These are phyloP conservation scores for Mycena epipterygia DNA, from an alignment of 768 basidiomycete species.

Conservation along the genomic window DNA sequence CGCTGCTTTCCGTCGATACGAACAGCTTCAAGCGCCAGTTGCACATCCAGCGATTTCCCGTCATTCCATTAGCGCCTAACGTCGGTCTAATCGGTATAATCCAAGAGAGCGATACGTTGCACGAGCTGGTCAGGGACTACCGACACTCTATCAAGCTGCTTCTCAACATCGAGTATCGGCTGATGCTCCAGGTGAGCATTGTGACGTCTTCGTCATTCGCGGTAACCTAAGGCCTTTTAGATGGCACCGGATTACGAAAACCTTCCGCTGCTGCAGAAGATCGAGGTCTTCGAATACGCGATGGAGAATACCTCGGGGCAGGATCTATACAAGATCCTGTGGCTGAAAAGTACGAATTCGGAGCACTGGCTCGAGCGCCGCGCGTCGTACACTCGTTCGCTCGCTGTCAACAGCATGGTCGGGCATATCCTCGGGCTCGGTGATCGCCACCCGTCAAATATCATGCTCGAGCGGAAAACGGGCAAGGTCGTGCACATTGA, in stretches of 20 bases:
- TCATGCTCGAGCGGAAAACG: slow-evolving; percentile 90
- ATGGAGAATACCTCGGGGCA: slow-evolving; percentile 99
- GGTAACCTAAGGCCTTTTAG: slow-evolving; percentile 53
- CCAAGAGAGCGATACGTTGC: slow-evolving; percentile 93
- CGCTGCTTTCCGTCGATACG: slow-evolving; percentile 91
- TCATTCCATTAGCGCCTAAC: slow-evolving; percentile 95
- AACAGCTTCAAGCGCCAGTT: slow-evolving; percentile 96
- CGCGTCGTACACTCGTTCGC: slow-evolving; percentile 95
- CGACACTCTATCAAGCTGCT: slow-evolving; percentile 96
- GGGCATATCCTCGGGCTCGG: slow-evolving; percentile 97
- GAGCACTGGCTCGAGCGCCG: slow-evolving; percentile 99
- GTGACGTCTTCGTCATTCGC: background rate
- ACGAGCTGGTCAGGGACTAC: slow-evolving; percentile 96
- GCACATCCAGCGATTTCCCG: slow-evolving; percentile 92
- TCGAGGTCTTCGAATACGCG: slow-evolving; percentile 99
- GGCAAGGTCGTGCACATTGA: slow-evolving; percentile 98
- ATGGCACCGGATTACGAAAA: slow-evolving; percentile 99
- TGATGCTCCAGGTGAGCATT: slow-evolving; percentile 90
- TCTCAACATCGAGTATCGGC: slow-evolving; percentile 95
- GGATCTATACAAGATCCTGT: slow-evolving; percentile 95
- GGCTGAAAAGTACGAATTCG: slow-evolving; percentile 95
- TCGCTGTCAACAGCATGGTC: slow-evolving; percentile 98
- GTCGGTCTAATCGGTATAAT: slow-evolving; percentile 97
- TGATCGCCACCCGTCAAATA: slow-evolving; percentile 96
- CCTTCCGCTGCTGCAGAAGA: slow-evolving; percentile 94